phyloP scores from a whole-genome alignment of 441 rosid genomes.

The Biscutella auriculata region DNA sequence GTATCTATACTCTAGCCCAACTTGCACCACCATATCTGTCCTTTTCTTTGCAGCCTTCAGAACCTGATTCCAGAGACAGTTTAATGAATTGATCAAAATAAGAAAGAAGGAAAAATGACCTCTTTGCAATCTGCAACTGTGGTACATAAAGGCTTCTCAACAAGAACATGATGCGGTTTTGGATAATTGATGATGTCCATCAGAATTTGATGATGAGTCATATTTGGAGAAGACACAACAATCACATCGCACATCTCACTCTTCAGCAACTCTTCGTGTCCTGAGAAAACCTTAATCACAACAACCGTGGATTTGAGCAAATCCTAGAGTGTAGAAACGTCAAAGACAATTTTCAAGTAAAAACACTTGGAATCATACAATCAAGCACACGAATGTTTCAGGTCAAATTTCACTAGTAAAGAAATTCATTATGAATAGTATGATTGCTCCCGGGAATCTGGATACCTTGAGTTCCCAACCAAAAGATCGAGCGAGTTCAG shows the following conservation, averaged over 20 bases:
- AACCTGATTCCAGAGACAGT: conserved; percentile 35
- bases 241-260: conserved; percentile 73
- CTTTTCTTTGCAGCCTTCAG: conserved; percentile 62
- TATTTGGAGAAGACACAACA: conserved; percentile 76
- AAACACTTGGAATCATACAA: neutral
- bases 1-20: conserved; percentile 83
- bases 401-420: too few species aligned
- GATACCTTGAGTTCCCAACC: conserved; percentile 53
- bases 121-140: conserved; percentile 66
- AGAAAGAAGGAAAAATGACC: conserved; percentile 25
- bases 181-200: conserved; percentile 71
- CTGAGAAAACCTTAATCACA: conserved; percentile 52
- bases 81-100: neutral
- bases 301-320: too few species aligned
- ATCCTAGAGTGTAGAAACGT: too few species aligned
- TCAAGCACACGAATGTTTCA: too few species aligned
- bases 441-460: neutral
- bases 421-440: neutral
- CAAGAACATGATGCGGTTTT: conserved; percentile 71
- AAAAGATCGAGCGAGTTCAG: conserved; percentile 47
- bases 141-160: conserved; percentile 94
- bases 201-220: conserved; percentile 77
- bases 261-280: conserved; percentile 64
- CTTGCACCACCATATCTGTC: conserved; percentile 78
- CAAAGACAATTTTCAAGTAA: too few species aligned